These are phyloP conservation scores for Colletotrichum paranaense DNA, from an alignment of 2,329 filamentous ascomycete genomes.

Conservation along the genomic window DNA sequence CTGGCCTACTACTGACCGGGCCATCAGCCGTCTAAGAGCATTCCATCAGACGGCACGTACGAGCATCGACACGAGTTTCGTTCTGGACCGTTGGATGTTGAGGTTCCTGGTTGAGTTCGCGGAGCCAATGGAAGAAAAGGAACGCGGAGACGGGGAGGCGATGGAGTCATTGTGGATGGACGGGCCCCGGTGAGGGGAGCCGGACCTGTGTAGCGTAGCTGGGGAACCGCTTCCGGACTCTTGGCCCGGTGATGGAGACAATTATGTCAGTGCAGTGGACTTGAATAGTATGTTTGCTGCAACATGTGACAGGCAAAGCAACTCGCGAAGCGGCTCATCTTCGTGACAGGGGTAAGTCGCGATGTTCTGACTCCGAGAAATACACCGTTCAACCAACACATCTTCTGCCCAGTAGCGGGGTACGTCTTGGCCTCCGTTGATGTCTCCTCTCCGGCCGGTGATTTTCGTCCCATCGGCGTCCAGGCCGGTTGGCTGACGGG, in stretches of 20 bases:
- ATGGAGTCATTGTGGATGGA: constrained; percentile 38
- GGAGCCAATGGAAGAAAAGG: constrained; percentile 43
- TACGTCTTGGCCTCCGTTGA: constrained; percentile 9
- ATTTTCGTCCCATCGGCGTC: neutral
- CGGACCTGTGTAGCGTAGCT: constrained; percentile 22
- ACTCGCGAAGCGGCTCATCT: neutral
- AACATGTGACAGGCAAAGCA: constrained; percentile 9
- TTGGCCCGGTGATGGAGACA: constrained; percentile 21
- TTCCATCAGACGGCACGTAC: constrained; percentile 55
- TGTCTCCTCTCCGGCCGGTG: neutral
- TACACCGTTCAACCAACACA: constrained; percentile 4
- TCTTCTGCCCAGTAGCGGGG: neutral
- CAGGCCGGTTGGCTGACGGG: neutral
- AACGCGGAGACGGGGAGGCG: constrained; percentile 35
- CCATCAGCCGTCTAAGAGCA: constrained; percentile 50
- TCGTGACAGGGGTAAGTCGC: constrained; percentile 10
- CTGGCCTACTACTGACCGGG: constrained; percentile 53
- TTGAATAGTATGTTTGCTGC: neutral
- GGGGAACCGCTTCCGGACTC: constrained; percentile 25
- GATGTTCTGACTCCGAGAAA: constrained; percentile 14
- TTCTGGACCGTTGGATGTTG: constrained; percentile 55
- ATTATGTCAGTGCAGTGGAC: neutral
- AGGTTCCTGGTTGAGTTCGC: constrained; percentile 49
- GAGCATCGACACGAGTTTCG: constrained; percentile 49
- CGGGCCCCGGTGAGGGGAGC: constrained; percentile 22